Percentiles rank a stretch among this genome's conserved stretches.
These are phyloP conservation scores for Echium plantagineum DNA, from an alignment of 257 asterid genomes.

Conservation along the genomic window DNA sequence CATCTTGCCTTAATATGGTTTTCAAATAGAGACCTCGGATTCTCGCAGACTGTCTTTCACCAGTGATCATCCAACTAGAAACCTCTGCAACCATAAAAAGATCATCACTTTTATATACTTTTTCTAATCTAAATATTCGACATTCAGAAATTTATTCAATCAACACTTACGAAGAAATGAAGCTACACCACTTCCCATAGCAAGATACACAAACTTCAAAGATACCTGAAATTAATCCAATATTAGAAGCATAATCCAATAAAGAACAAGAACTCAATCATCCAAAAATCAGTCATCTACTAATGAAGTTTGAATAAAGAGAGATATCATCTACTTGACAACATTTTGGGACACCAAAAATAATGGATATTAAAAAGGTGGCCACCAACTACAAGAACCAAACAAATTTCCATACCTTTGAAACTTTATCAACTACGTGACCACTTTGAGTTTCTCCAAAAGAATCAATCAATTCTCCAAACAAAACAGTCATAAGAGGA, in stretches of 20 bases:
- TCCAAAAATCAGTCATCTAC: too few species aligned
- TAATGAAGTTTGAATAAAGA: too few species aligned
- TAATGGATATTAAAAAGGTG: too few species aligned
- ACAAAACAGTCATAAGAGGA: slow-evolving; percentile 64
- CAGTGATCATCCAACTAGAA: slow-evolving; percentile 85
- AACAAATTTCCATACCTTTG: slow-evolving; percentile 25
- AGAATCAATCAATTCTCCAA: slow-evolving; percentile 61
- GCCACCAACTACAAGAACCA: background rate
- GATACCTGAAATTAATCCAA: slow-evolving; percentile 28
- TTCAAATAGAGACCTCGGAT: slow-evolving; percentile 57
- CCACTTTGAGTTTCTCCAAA: slow-evolving; percentile 30
- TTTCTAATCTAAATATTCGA: background rate
- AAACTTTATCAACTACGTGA: slow-evolving; percentile 32
- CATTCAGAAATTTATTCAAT: background rate
- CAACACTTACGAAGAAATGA: slow-evolving; percentile 63
- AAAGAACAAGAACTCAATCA: background rate
- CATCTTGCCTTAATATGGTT: slow-evolving; percentile 65
- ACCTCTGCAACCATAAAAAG: slow-evolving; percentile 40
- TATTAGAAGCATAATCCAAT: background rate
- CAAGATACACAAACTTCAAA: slow-evolving; percentile 58
- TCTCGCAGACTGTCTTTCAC: slow-evolving; percentile 82
- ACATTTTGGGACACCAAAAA: background rate
- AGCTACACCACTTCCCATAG: slow-evolving; percentile 51
- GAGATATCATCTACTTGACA: background rate
- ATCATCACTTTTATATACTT: background rate